Evolutionary conservation across 139 green algal genomes (phyloP).

Genomic region (Chlorokybus atmophyticus): DNA sequence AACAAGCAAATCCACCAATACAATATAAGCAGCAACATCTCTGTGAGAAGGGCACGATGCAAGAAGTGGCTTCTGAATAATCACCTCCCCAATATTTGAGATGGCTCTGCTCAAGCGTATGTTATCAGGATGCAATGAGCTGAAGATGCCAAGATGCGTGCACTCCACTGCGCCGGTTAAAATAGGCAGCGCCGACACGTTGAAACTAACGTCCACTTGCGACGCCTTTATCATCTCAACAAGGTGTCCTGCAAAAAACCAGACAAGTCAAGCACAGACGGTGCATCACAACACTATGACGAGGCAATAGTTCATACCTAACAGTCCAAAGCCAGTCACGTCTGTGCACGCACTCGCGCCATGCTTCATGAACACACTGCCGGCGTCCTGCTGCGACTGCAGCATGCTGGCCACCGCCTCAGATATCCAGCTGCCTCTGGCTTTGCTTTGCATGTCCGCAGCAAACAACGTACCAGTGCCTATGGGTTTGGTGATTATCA

Average conservation of each 20-base stretch:
- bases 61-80: neutral
- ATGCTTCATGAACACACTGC: constrained; percentile 31
- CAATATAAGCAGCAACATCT: too few relatives aligned
- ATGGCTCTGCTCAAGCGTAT: constrained; percentile 8
- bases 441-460: constrained; percentile 49
- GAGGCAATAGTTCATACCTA: too few relatives aligned
- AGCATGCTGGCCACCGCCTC: too few relatives aligned
- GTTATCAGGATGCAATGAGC: constrained; percentile 52
- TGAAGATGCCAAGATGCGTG: constrained; percentile 30
- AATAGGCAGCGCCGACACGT: too few relatives aligned
- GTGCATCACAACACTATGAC: constrained; percentile 36
- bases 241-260: constrained; percentile 21
- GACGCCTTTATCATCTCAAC: constrained; percentile 30
- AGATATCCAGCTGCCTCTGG: too few relatives aligned
- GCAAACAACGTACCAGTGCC: constrained; percentile 51
- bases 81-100: neutral
- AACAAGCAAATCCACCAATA: too few relatives aligned
- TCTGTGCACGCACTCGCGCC: constrained; percentile 64
- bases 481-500: constrained; percentile 84
- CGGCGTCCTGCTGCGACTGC: constrained; percentile 29
- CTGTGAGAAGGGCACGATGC: neutral
- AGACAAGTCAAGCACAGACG: neutral
- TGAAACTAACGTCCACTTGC: constrained; percentile 1
- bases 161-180: constrained; percentile 42
- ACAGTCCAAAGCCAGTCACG: constrained; percentile 82